A percentile compares a stretch with the other conserved stretches of the same genome.
Evolutionary conservation across 306 rosid species (phyloP).

Genomic region (Medicago arabica): DNA sequence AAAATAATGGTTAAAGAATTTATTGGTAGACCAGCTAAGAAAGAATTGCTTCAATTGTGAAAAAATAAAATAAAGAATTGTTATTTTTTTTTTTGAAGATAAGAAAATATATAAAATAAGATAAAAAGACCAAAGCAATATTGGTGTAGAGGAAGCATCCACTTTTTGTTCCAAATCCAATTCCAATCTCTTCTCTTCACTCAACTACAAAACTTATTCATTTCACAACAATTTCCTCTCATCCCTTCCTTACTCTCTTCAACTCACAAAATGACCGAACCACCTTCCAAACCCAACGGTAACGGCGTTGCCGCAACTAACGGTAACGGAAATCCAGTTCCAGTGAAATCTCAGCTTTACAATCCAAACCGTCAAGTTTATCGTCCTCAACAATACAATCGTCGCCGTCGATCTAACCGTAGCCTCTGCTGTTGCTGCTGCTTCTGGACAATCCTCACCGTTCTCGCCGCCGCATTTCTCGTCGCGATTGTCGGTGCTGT

Average conservation of each 20-base stretch:
- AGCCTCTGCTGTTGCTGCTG: slow-evolving; percentile 89
- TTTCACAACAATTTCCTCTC: slow-evolving; percentile 28
- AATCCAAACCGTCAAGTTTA: slow-evolving; percentile 67
- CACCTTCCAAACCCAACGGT: slow-evolving; percentile 61
- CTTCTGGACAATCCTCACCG: slow-evolving; percentile 78
- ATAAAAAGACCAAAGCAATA: slow-evolving; percentile 4
- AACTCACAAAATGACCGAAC: slow-evolving; percentile 59
- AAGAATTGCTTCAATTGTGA: too few species aligned
- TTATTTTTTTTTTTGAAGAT: too few species aligned
- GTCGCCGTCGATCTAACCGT: slow-evolving; percentile 68
- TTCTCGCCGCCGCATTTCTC: slow-evolving; percentile 63
- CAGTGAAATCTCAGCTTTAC: slow-evolving; percentile 56
- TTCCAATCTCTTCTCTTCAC: slow-evolving; percentile 42
- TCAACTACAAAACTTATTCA: slow-evolving; percentile 45
- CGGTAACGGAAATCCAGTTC: slow-evolving; percentile 49
- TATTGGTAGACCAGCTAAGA: too few species aligned
- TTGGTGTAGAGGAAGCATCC: slow-evolving; percentile 67
- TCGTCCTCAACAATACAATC: slow-evolving; percentile 73
- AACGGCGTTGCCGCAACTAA: slow-evolving; percentile 46
- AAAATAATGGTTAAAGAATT: too few species aligned
- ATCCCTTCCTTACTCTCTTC: neutral
- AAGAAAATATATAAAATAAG: too few species aligned
- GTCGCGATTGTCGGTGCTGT: slow-evolving; percentile 79
- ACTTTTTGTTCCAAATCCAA: slow-evolving; percentile 42
- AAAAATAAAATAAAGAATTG: too few species aligned